Evolutionary conservation across 2,329 filamentous ascomycete genomes (phyloP).

Genomic region (Lachnellula arida): DNA sequence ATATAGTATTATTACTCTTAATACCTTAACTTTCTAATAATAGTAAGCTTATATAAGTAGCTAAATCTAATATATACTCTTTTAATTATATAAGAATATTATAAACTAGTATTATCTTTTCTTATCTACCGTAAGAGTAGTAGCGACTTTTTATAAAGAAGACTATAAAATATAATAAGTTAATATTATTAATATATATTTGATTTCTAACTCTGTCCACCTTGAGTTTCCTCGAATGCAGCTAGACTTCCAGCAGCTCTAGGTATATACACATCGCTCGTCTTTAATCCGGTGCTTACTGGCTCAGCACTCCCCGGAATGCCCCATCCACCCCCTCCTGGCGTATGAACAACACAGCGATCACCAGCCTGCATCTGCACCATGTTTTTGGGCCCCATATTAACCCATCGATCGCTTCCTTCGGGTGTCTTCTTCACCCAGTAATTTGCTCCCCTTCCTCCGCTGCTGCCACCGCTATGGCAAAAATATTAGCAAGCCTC

Average conservation of each 20-base stretch:
- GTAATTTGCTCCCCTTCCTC: slow-evolving; percentile 70
- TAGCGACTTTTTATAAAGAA: too few relatives aligned
- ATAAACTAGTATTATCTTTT: too few relatives aligned
- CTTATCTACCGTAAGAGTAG: too few relatives aligned
- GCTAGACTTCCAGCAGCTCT: neutral
- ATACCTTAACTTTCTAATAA: too few relatives aligned
- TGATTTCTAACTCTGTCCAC: neutral
- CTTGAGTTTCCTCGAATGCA: neutral
- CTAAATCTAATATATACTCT: too few relatives aligned
- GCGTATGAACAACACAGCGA: slow-evolving; percentile 19
- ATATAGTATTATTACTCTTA: too few relatives aligned
- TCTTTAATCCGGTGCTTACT: neutral
- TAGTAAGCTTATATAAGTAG: too few relatives aligned
- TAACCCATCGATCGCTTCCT: slow-evolving; percentile 38
- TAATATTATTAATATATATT: neutral
- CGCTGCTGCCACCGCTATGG: slow-evolving; percentile 64
- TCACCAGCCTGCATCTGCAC: slow-evolving; percentile 18
- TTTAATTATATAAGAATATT: too few relatives aligned
- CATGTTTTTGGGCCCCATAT: slow-evolving; percentile 36
- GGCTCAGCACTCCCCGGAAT: neutral
- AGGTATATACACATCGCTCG: neutral
- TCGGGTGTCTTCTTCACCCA: slow-evolving; percentile 45
- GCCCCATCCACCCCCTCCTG: slow-evolving; percentile 17
- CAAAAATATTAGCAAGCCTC: too few relatives aligned
- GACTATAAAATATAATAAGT: too few relatives aligned